These are phyloP conservation scores for Aspergillus eucalypticola DNA, from an alignment of 2,329 filamentous ascomycete species.

Conservation along the genomic window DNA sequence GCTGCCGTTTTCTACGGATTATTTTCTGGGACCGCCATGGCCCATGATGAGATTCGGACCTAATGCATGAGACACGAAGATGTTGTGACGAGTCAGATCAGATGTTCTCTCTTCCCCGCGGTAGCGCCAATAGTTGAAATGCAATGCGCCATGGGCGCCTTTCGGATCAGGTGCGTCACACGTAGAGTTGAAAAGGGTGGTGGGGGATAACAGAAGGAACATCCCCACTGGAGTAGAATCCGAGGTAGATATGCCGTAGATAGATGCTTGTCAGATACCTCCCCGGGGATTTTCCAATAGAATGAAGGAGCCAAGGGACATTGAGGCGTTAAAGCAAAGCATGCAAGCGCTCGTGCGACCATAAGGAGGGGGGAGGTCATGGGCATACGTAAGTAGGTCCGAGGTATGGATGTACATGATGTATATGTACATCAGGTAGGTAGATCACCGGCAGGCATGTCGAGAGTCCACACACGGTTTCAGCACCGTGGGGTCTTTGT, in stretches of 20 bases:
- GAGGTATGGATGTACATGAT: background rate
- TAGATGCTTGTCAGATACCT: background rate
- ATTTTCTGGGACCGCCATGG: slow-evolving; percentile 15
- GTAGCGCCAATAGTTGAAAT: slow-evolving; percentile 13
- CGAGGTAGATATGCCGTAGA: no score
- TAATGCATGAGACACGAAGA: slow-evolving; percentile 27
- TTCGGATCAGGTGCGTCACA: slow-evolving; percentile 9
- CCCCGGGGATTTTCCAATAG: background rate
- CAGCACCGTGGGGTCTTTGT: background rate
- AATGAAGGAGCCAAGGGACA: background rate
- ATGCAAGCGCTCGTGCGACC: background rate
- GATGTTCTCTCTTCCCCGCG: slow-evolving; percentile 3
- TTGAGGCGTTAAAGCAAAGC: background rate
- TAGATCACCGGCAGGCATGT: background rate
- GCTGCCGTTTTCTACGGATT: slow-evolving; percentile 13
- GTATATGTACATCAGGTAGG: background rate
- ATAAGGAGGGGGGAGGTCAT: background rate
- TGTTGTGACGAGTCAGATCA: slow-evolving; percentile 22
- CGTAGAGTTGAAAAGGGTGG: background rate
- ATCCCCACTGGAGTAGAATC: no score
- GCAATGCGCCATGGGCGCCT: slow-evolving; percentile 12
- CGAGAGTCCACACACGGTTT: background rate
- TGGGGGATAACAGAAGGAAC: background rate
- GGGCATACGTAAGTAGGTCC: background rate
- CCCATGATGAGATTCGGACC: slow-evolving; percentile 24